phyloP scores from a whole-genome alignment of 345 rosid genomes.

The Syzygium aqueum region DNA sequence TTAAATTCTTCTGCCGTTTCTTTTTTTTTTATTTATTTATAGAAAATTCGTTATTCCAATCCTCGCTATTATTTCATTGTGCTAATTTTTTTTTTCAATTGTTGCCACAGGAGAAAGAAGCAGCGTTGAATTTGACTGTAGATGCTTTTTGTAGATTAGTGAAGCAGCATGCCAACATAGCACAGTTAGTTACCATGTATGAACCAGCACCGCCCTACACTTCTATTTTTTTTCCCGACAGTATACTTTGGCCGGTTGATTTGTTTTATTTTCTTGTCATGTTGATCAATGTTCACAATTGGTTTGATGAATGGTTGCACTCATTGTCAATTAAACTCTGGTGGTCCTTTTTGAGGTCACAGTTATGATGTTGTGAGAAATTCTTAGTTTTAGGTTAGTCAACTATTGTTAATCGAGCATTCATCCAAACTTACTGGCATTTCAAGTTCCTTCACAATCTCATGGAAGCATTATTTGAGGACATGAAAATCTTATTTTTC shows the following conservation, averaged over 20 bases:
- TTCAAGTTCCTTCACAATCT: not conserved
- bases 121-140: conserved; percentile 81
- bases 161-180: conserved; percentile 88
- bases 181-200: conserved; percentile 93
- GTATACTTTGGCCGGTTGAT: not conserved
- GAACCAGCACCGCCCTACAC: conserved; percentile 9
- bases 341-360: not conserved
- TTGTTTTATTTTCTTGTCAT: not conserved
- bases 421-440: not conserved
- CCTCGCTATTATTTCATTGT: not conserved
- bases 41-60: not conserved
- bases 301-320: not conserved
- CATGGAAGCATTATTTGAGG: not conserved
- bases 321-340: not conserved
- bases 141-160: conserved; percentile 98
- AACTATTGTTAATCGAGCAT: not conserved
- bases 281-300: not conserved
- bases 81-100: conserved; percentile 8
- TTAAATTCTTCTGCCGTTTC: not conserved
- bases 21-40: not conserved
- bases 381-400: not conserved
- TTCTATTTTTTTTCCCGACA: not conserved
- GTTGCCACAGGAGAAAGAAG: conserved; percentile 93
- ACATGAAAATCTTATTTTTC: not conserved
- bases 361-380: not conserved